These are phyloP conservation scores for Psilocybe subaeruginosa DNA, from an alignment of 768 basidiomycete species.

Conservation along the genomic window DNA sequence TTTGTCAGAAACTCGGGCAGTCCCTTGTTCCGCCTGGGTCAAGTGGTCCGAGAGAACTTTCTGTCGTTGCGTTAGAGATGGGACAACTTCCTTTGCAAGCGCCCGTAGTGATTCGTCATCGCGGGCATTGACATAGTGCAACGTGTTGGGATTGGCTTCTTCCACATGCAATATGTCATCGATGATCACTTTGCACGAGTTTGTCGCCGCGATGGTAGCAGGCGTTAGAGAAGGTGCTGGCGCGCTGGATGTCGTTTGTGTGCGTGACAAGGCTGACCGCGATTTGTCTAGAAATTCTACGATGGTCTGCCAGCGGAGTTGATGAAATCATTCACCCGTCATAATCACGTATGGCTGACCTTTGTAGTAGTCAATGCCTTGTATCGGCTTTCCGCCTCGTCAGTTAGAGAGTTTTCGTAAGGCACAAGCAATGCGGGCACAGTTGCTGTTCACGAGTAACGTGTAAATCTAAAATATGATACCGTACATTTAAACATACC, in stretches of 20 bases:
- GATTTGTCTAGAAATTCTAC: constrained; percentile 85
- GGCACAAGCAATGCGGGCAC: constrained; percentile 89
- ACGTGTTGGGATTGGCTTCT: constrained; percentile 61
- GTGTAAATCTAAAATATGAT: neutral
- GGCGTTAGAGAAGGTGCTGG: constrained; percentile 81
- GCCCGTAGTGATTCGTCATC: constrained; percentile 51
- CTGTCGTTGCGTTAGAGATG: constrained; percentile 48
- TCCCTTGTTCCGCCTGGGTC: constrained; percentile 49
- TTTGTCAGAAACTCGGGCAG: constrained; percentile 60
- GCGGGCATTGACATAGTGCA: constrained; percentile 63
- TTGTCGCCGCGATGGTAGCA: constrained; percentile 74
- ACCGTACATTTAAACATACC: constrained; percentile 41
- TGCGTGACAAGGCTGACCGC: constrained; percentile 66
- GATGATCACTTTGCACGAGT: constrained; percentile 55
- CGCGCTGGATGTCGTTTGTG: constrained; percentile 68
- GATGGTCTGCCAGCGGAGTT: constrained; percentile 51
- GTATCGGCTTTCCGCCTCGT: constrained; percentile 78
- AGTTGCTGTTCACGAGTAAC: constrained; percentile 48
- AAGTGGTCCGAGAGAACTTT: constrained; percentile 54
- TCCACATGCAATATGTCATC: constrained; percentile 65
- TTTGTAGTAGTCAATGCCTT: constrained; percentile 78
- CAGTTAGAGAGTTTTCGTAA: constrained; percentile 66
- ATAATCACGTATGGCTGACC: constrained; percentile 36
- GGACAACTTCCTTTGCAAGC: constrained; percentile 46
- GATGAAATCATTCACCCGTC: neutral